Conservation (phyloP, 352 stramenopile species). For the Globisporangium ultimum region DNA sequence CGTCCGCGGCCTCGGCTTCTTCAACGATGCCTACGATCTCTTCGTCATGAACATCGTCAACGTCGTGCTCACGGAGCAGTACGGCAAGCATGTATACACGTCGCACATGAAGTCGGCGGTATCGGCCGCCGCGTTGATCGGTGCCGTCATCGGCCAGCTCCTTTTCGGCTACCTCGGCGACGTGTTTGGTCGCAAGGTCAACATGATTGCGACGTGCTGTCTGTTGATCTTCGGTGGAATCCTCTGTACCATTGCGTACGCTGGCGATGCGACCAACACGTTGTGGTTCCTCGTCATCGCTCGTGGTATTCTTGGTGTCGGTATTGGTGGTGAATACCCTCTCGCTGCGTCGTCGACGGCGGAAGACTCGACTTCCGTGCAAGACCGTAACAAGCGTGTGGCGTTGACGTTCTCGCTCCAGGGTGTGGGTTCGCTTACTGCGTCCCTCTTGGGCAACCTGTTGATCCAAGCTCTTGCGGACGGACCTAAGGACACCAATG, state of each 20-base stretch:
- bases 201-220: conserved; percentile 55
- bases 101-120: conserved; percentile 50
- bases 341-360: too few species aligned
- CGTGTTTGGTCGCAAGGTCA: conserved; percentile 49
- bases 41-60: conserved; percentile 74
- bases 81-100: conserved; percentile 54
- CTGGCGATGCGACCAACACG: too few species aligned
- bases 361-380: too few species aligned
- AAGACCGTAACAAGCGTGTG: too few species aligned
- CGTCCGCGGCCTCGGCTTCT: conserved; percentile 51
- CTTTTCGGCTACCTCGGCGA: conserved; percentile 52
- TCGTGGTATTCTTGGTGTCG: background rate
- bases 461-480: conserved; percentile 32
- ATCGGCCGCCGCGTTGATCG: conserved; percentile 45
- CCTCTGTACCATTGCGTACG: conserved; percentile 8
- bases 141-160: conserved; percentile 50
- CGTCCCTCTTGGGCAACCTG: background rate
- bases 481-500: conserved; percentile 31
- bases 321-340: too few species aligned
- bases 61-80: conserved; percentile 58
- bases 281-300: background rate
- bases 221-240: conserved; percentile 48
- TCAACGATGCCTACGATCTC: conserved; percentile 61
- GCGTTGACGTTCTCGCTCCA: too few species aligned
- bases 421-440: background rate